Base-by-base conservation (phyloP, 1,284 basidiomycete genomes). In the Moesziomyces aphidis region DNA sequence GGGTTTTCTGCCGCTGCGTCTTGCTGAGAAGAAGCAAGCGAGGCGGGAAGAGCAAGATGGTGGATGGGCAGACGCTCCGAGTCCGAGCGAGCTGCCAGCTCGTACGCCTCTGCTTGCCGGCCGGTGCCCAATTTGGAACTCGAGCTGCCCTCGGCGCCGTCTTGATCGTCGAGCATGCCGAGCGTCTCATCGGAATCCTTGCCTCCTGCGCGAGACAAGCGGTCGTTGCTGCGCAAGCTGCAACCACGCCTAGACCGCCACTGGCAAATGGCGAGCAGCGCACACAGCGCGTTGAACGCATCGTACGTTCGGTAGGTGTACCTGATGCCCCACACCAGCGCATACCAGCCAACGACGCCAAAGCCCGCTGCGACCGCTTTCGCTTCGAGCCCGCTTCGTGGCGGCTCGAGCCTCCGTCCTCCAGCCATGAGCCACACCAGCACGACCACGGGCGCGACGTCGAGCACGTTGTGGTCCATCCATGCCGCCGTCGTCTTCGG, bases 391-490 rank as follows among this genome's bases (percentile, higher is more conserved):
- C 21, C 34, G 4, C 43, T 62, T 7, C 67, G 50, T 13, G 67
- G 53, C 13, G 59, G 63, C 51, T 71, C 73, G 0, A 75, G 53
- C 73, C 54, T 63, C 9, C 73, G 54, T 36, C 73, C 73, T 23
- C 73, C 73, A 9, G 73, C 73, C 55, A 66, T 61, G 19, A 78
- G 43, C 73, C 74, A 78, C 26, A 84, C 81, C 1, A 93, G 85
- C 26, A 90, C 79, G 11, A 94, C 85, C 77, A 91, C 90, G 5
- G 91, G 90, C 1, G 88, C 87, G 15, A 91, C 89, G 55, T 89
- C 89, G 34, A 91, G 71, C 61, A 92, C 88, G 80, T 90, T 90
- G 80, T 93, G 92, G 80, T 94, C 92, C 34, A 78, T 70, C 68
- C 72, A 72, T 8, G 63, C 26, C 8, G 62, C 73, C 6, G 50